phyloP scores from a whole-genome alignment of 495 filamentous ascomycete genomes.

The Bombardia bombarda region DNA sequence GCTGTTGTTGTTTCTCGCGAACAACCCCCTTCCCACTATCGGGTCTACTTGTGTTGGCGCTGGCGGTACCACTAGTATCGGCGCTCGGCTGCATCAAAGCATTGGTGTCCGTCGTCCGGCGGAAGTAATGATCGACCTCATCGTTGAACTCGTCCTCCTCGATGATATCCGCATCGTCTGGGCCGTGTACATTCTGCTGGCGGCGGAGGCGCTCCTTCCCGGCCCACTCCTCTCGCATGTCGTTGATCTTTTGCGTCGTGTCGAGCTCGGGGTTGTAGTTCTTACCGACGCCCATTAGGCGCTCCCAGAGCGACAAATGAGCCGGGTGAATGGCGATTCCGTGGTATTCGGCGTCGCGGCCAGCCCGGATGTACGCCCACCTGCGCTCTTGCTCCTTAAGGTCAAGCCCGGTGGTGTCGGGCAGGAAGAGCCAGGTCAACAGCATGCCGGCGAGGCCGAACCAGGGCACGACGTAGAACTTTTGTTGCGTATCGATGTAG shows the following conservation, averaged over 20 bases:
- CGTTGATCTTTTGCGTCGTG: conserved; percentile 69
- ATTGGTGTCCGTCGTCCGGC: no score
- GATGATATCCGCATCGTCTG: conserved; percentile 15
- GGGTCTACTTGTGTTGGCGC: no score
- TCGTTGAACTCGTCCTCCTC: conserved; percentile 35
- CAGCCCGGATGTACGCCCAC: conserved; percentile 70
- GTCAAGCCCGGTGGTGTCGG: conserved; percentile 87
- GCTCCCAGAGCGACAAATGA: conserved; percentile 79
- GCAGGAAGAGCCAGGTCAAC: conserved; percentile 71
- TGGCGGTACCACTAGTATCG: no score
- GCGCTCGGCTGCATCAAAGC: no score
- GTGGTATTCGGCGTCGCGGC: conserved; percentile 72
- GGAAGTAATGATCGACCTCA: conserved; percentile 36
- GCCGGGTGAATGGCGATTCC: conserved; percentile 79
- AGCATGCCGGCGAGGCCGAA: conserved; percentile 79
- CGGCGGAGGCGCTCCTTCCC: conserved; percentile 21
- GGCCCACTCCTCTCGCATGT: conserved; percentile 52
- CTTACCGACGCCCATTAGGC: conserved; percentile 59
- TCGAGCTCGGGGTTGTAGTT: conserved; percentile 72
- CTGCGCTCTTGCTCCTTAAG: conserved; percentile 90
- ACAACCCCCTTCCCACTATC: no score
- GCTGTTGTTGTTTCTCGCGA: no score
- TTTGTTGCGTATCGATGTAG: conserved; percentile 69
- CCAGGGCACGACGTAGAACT: conserved; percentile 87
- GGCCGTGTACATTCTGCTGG: conserved; percentile 15